phyloP scores from a whole-genome alignment of 805 yeast species.

The Candida alai region DNA sequence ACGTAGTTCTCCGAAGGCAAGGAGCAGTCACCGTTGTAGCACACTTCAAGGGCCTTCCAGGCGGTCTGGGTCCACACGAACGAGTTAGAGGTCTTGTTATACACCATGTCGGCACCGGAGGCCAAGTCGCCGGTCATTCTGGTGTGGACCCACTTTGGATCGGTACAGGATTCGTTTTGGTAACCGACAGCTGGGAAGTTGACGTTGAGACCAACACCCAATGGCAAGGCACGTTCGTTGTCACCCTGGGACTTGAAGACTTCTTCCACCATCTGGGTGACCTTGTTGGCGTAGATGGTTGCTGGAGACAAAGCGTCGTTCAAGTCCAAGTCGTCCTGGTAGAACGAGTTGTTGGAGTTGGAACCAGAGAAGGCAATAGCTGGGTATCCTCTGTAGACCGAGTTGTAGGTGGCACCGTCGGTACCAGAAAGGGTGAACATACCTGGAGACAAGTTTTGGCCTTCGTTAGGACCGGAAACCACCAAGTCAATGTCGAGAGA shows the following conservation, averaged over 20 bases:
- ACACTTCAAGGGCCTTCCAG: conserved; percentile 19
- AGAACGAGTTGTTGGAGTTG: conserved; percentile 47
- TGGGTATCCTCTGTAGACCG: conserved; percentile 47
- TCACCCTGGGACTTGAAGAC: conserved; percentile 37
- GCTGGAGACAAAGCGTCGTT: conserved; percentile 38
- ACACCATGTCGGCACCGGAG: conserved; percentile 26
- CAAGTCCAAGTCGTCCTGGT: conserved; percentile 38
- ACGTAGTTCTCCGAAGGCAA: conserved; percentile 42
- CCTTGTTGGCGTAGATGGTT: conserved; percentile 42
- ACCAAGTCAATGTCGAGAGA: conserved; percentile 40
- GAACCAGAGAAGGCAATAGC: conserved; percentile 53
- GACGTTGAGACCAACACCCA: conserved; percentile 44
- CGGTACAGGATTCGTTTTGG: conserved; percentile 36
- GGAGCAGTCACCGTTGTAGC: conserved; percentile 40
- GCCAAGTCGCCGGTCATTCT: conserved; percentile 44
- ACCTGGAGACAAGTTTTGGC: conserved; percentile 43
- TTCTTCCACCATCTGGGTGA: conserved; percentile 36
- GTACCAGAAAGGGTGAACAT: conserved; percentile 46
- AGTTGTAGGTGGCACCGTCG: conserved; percentile 46
- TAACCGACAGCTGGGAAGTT: conserved; percentile 46
- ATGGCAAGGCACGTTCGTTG: conserved; percentile 36
- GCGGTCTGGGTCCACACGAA: conserved; percentile 13
- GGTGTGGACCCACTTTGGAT: conserved; percentile 42
- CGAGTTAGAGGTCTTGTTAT: conserved; percentile 37
- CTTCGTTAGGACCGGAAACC: conserved; percentile 53